phyloP scores from a whole-genome alignment of 345 rosid genomes.

The Eucalyptus cloeziana region DNA sequence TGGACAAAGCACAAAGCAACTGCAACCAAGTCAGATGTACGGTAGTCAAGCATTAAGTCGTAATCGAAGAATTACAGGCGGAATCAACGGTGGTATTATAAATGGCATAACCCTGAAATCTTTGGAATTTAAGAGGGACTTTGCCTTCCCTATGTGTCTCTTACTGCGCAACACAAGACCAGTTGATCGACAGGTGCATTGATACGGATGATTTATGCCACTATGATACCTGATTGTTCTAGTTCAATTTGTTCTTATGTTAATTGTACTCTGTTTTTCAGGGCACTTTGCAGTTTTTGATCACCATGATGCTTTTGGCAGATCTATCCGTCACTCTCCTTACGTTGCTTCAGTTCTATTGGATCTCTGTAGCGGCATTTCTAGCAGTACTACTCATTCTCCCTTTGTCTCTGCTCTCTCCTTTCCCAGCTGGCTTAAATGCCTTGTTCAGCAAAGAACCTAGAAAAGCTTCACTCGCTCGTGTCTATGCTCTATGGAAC shows the following conservation, averaged over 20 bases:
- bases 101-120: constrained; percentile 63
- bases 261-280: constrained; percentile 26
- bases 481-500: constrained; percentile 86
- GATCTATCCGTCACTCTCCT: constrained; percentile 86
- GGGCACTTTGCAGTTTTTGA: constrained; percentile 71
- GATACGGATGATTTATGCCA: background rate
- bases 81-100: constrained; percentile 82
- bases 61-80: constrained; percentile 66
- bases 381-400: constrained; percentile 83
- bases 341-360: constrained; percentile 76
- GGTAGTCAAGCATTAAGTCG: constrained; percentile 62
- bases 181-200: constrained; percentile 74
- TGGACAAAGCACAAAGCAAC: constrained; percentile 33
- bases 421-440: constrained; percentile 92
- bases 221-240: background rate
- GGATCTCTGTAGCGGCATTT: constrained; percentile 84
- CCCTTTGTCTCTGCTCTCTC: constrained; percentile 83
- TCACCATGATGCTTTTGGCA: constrained; percentile 72
- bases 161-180: constrained; percentile 82
- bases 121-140: constrained; percentile 61
- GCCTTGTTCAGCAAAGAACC: constrained; percentile 93
- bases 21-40: constrained; percentile 41
- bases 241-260: background rate
- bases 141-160: constrained; percentile 67
- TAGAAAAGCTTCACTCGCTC: constrained; percentile 83